Conservation (phyloP, 495 filamentous ascomycete species). For the Aspergillus heteromorphus region DNA sequence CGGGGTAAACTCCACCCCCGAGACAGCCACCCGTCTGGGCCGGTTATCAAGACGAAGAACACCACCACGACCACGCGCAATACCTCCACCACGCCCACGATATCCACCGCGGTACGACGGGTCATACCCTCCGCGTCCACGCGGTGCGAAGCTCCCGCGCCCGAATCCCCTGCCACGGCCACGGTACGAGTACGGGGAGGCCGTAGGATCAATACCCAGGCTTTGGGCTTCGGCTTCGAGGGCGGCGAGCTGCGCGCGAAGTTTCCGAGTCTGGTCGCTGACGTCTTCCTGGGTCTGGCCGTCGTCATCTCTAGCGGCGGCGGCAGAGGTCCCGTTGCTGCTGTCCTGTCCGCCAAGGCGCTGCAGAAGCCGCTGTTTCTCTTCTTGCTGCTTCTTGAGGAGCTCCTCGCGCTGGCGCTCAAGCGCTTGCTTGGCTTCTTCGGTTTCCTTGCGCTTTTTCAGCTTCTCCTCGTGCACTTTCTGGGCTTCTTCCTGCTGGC, state of each 20-base stretch:
- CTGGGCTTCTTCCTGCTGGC: conserved; percentile 74
- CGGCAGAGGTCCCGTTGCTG: conserved; percentile 18
- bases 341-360: conserved; percentile 48
- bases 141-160: conserved; percentile 30
- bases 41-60: conserved; percentile 83
- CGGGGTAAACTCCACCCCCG: conserved; percentile 61
- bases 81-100: conserved; percentile 56
- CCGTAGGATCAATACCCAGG: conserved; percentile 63
- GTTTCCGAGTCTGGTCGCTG: conserved; percentile 56
- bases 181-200: conserved; percentile 28
- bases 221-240: conserved; percentile 81
- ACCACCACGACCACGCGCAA: conserved; percentile 47
- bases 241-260: conserved; percentile 74
- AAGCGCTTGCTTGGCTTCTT: conserved; percentile 64
- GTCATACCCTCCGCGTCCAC: conserved; percentile 42
- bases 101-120: conserved; percentile 44
- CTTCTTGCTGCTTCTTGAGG: conserved; percentile 67
- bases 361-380: conserved; percentile 63
- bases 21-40: conserved; percentile 68
- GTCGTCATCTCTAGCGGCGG: conserved; percentile 11
- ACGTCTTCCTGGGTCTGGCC: conserved; percentile 35
- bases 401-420: conserved; percentile 74
- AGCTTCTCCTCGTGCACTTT: conserved; percentile 70
- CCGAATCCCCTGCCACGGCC: conserved; percentile 40
- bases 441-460: conserved; percentile 67